Evolutionary conservation across 1,284 basidiomycete genomes (phyloP), one percentile per base, ranked within the genome.

Genomic region (Lentinus polychrous): DNA sequence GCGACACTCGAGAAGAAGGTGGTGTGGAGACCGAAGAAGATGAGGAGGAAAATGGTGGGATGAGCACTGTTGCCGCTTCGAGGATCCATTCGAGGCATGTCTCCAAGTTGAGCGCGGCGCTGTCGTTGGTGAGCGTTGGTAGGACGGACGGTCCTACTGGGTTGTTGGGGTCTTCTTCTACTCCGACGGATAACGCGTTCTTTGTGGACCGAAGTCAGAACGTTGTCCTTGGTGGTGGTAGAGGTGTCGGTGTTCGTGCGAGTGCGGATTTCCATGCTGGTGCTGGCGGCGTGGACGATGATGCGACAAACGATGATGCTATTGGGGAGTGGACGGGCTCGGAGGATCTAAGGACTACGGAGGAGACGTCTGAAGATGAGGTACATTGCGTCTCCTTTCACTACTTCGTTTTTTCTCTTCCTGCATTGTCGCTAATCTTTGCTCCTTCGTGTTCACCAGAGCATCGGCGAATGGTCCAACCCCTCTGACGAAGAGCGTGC

Each of bases 401-500:
- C n/a, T n/a, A n/a, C n/a, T n/a, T 57, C 53, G 71, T 53, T 45
- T 46, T 38, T 11, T 50, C 12, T 56, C 34, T 12, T 49, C 42
- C 33, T 40, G 38, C 10, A 11, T 38, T 48, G 46, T 5, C n/a
- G n/a, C n/a, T 40, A 17, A 40, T 15, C 17, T 10, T 43, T 31
- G 20, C 33, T 46, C 3, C 43, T 45, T 8, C 27, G 8, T 32
- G 22, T 38, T 42, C 46, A 52, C 45, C 68, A 86, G 82, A 89
- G 85, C 56, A 83, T 88, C 45, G 87, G 86, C 24, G 87, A 91
- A 68, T 91, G 78, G 77, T 91, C 87, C n/a, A 91, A 91, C 59
- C 87, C 87, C 15, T 91, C 87, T 11, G 87, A 91, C 57, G 87
- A 91, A 64, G 87, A 91, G 60, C 74, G 82, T 32, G 87, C 83